These are phyloP conservation scores for Byssochlamys sp. DNA, from an alignment of 2,329 filamentous ascomycete genomes.

Conservation along the genomic window DNA sequence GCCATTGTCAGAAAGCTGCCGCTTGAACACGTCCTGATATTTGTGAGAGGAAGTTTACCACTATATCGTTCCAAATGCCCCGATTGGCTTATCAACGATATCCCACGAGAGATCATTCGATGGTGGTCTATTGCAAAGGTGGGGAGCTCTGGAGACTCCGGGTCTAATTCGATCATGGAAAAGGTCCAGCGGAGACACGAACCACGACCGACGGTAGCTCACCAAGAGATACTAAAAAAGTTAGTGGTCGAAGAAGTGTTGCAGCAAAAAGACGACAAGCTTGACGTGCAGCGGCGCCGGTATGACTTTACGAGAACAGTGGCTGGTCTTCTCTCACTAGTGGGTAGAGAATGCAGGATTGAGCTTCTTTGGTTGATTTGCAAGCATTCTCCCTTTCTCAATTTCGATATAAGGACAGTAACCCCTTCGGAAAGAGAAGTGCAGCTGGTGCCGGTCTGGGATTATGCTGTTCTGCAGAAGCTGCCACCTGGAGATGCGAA, in stretches of 20 bases:
- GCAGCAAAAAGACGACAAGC: neutral
- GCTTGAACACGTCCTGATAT: neutral
- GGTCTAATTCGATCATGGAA: neutral
- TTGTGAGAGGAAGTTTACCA: neutral
- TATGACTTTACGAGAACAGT: neutral
- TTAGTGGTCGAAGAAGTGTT: neutral
- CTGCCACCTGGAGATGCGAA: neutral
- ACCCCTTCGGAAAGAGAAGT: neutral
- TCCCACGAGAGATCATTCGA: neutral
- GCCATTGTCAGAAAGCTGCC: neutral
- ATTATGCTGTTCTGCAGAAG: neutral
- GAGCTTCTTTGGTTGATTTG: neutral
- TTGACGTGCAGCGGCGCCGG: neutral
- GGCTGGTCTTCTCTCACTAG: neutral
- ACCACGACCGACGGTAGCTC: neutral
- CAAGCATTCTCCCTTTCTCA: neutral
- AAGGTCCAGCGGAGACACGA: neutral
- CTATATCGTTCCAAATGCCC: neutral
- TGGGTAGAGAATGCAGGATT: neutral
- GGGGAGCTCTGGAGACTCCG: neutral
- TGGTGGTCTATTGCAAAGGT: constrained; percentile 1
- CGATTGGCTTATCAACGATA: neutral
- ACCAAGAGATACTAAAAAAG: neutral
- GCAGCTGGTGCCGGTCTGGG: neutral
- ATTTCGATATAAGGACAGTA: neutral